Evolutionary conservation across 2,329 filamentous ascomycete species (phyloP).

Genomic region (Botrytis galanthina): DNA sequence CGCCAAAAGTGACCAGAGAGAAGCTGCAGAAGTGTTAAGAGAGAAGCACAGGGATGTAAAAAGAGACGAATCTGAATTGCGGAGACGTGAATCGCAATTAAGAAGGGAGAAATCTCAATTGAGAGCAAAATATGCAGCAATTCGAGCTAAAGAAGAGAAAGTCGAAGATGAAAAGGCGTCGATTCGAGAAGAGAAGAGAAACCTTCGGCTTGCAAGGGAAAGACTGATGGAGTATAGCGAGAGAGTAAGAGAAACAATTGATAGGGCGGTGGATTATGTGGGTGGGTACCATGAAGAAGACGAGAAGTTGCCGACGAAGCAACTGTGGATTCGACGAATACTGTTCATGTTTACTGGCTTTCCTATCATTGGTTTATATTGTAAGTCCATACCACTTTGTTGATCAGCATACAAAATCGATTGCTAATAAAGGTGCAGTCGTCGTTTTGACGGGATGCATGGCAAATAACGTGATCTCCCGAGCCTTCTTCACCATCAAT

Average conservation of each 20-base stretch:
- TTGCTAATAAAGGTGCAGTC: background rate
- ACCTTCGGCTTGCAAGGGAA: background rate
- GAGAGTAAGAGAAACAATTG: constrained; percentile 7
- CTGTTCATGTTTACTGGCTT: background rate
- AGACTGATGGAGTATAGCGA: constrained; percentile 2
- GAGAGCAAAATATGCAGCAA: background rate
- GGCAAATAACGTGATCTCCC: background rate
- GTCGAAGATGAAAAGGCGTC: constrained; percentile 6
- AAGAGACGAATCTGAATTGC: background rate
- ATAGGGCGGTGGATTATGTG: constrained; percentile 1
- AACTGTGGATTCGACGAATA: constrained; percentile 1
- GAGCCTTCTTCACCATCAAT: constrained; percentile 6
- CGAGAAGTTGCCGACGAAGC: background rate
- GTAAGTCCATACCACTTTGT: background rate
- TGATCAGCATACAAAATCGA: too few species aligned
- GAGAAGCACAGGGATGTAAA: background rate
- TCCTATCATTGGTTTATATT: constrained; percentile 3
- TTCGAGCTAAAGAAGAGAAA: background rate
- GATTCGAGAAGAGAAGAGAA: constrained; percentile 9
- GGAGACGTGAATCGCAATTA: background rate
- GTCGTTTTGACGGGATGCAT: constrained; percentile 8
- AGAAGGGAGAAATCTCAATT: background rate
- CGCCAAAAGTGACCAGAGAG: background rate
- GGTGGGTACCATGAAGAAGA: constrained; percentile 8
- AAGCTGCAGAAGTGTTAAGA: background rate